Conservation (phyloP, 2,329 filamentous ascomycete species). For the Nothopassalora personata region DNA sequence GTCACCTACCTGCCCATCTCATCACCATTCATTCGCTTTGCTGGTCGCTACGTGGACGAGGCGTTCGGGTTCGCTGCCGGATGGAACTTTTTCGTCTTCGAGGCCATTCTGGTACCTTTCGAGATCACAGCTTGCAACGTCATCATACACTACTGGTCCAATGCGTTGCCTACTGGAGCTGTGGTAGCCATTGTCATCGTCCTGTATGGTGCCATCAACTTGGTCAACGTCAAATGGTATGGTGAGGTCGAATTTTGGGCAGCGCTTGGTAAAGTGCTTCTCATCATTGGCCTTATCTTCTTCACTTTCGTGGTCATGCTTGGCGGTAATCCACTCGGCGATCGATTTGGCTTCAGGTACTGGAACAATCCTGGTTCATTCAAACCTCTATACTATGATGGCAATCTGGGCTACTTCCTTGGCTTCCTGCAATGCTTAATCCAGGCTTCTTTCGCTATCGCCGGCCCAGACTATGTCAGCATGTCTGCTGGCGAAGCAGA, state of each 20-base stretch:
- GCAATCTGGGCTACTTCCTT: slow-evolving; percentile 63
- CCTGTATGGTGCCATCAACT: slow-evolving; percentile 57
- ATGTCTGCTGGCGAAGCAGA: slow-evolving; percentile 65
- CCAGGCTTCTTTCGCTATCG: slow-evolving; percentile 63
- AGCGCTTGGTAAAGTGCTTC: slow-evolving; percentile 53
- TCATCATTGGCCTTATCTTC: slow-evolving; percentile 64
- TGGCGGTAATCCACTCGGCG: slow-evolving; percentile 65
- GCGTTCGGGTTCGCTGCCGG: slow-evolving; percentile 51
- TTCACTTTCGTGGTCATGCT: slow-evolving; percentile 82
- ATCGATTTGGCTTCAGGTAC: slow-evolving; percentile 67
- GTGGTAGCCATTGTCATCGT: slow-evolving; percentile 58
- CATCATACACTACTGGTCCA: slow-evolving; percentile 56
- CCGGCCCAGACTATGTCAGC: slow-evolving; percentile 60
- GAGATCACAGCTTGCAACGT: slow-evolving; percentile 49
- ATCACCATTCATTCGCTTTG: slow-evolving; percentile 72
- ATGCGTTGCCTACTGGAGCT: slow-evolving; percentile 47
- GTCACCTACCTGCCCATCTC: slow-evolving; percentile 71
- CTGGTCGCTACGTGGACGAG: slow-evolving; percentile 68
- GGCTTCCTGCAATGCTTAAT: slow-evolving; percentile 74
- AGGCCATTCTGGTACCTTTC: slow-evolving; percentile 28
- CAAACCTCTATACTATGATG: slow-evolving; percentile 57
- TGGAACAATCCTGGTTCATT: slow-evolving; percentile 58
- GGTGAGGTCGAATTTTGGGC: slow-evolving; percentile 71
- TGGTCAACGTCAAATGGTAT: slow-evolving; percentile 69
- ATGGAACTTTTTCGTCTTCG: slow-evolving; percentile 30